These are phyloP conservation scores for Morella rubra DNA, from an alignment of 306 rosid genomes.

Conservation along the genomic window DNA sequence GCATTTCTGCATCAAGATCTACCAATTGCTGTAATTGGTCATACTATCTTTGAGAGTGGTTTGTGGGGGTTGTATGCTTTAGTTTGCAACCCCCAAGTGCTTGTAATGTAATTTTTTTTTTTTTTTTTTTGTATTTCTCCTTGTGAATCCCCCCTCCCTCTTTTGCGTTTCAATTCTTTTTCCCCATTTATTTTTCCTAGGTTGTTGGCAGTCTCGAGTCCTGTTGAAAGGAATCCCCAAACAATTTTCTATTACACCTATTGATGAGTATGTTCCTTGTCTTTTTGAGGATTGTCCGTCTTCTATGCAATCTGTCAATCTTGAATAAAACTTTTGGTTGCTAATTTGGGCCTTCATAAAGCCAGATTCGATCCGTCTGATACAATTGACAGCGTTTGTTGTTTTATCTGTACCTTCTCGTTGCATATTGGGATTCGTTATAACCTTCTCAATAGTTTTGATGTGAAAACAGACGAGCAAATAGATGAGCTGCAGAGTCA, in stretches of 20 bases:
- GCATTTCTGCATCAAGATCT: conserved; percentile 27
- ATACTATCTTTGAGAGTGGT: conserved; percentile 40
- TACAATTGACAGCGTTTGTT: not conserved
- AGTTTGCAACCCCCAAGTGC: conserved; percentile 35
- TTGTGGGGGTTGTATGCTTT: conserved; percentile 34
- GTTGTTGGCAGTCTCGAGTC: conserved; percentile 12
- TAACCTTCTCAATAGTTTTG: not conserved
- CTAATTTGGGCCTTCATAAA: not conserved
- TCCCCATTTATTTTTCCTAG: not conserved
- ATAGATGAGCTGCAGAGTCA: too few species aligned
- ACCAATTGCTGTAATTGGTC: conserved; percentile 32
- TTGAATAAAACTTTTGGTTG: conserved; percentile 5
- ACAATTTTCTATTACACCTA: not conserved
- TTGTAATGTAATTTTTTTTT: conserved; percentile 40
- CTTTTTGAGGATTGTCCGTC: conserved; percentile 2
- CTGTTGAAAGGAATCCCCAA: not conserved
- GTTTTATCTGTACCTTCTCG: too few species aligned
- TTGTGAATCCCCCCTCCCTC: conserved; percentile 41
- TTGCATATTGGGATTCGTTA: not conserved
- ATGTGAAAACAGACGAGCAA: too few species aligned
- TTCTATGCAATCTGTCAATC: not conserved
- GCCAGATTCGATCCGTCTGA: not conserved
- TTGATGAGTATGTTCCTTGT: conserved; percentile 23
- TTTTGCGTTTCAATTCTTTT: conserved; percentile 7
- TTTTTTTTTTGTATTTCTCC: conserved; percentile 47